These are phyloP conservation scores for Penicillium corylophilum DNA, from an alignment of 2,329 filamentous ascomycete species.

Conservation along the genomic window DNA sequence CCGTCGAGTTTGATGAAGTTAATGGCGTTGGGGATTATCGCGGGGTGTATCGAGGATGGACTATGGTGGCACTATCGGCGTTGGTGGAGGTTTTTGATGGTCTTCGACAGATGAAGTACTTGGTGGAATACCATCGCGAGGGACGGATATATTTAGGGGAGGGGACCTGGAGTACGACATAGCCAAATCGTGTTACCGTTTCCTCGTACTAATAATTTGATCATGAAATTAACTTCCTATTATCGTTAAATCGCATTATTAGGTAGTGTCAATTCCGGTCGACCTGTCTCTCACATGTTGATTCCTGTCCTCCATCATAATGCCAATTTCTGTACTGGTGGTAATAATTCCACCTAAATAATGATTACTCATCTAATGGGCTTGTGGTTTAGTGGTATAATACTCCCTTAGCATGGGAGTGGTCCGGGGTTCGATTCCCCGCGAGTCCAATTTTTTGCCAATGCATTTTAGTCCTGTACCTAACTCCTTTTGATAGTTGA, in stretches of 20 bases:
- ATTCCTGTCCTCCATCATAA: too few relatives aligned
- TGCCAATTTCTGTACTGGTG: too few relatives aligned
- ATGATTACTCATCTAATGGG: not conserved
- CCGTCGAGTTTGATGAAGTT: not conserved
- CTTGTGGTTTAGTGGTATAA: conserved; percentile 47
- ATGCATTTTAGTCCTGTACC: too few relatives aligned
- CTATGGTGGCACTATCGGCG: conserved; percentile 24
- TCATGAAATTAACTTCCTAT: not conserved
- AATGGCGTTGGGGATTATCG: conserved; percentile 1
- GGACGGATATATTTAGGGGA: conserved; percentile 25
- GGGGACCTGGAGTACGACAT: conserved; percentile 22
- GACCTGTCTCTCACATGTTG: not conserved
- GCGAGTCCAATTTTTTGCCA: conserved; percentile 40
- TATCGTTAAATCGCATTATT: not conserved
- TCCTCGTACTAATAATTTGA: not conserved
- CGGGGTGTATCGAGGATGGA: conserved; percentile 26
- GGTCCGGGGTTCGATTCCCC: conserved; percentile 51
- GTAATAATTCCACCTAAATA: not conserved
- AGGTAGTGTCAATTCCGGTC: too few relatives aligned
- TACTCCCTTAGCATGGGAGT: conserved; percentile 49
- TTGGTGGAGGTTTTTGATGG: conserved; percentile 30
- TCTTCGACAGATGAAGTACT: conserved; percentile 21
- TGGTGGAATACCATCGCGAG: conserved; percentile 26
- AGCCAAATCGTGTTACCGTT: too few relatives aligned
- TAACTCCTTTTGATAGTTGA: not conserved